These are phyloP conservation scores for Sclerotinia minor DNA, from an alignment of 2,329 filamentous ascomycete genomes.

Conservation along the genomic window DNA sequence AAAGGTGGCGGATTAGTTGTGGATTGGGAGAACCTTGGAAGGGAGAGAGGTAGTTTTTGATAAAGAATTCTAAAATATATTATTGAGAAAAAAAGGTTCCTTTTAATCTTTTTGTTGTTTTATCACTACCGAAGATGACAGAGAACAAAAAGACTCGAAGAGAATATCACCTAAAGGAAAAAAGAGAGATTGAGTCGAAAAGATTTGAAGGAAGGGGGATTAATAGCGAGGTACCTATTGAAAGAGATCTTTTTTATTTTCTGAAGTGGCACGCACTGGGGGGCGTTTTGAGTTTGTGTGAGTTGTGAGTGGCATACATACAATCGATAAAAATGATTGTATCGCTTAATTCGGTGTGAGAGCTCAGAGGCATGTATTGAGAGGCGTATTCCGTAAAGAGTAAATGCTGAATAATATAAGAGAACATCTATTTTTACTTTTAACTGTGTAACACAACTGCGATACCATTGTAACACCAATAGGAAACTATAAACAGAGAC, in stretches of 20 bases:
- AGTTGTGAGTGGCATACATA: background rate
- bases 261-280: background rate
- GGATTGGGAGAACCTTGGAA: background rate
- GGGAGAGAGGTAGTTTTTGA: background rate
- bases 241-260: slow-evolving; percentile 7
- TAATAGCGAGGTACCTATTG: too few species aligned
- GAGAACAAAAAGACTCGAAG: background rate
- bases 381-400: background rate
- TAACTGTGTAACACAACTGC: background rate
- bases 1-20: slow-evolving; percentile 7
- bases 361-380: too few species aligned
- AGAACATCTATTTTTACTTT: too few species aligned
- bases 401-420: too few species aligned
- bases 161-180: background rate
- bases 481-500: too few species aligned
- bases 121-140: background rate
- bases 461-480: background rate
- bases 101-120: background rate
- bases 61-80: slow-evolving; percentile 5
- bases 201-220: background rate
- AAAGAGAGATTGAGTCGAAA: background rate
- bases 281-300: background rate
- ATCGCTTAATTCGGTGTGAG: background rate
- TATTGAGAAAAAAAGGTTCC: background rate
- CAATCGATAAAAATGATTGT: too few species aligned